Percentiles rank a stretch among this genome's conserved stretches.
phyloP scores from a whole-genome alignment of 176 grass and related monocot species.

The Saccharum spontaneum region DNA sequence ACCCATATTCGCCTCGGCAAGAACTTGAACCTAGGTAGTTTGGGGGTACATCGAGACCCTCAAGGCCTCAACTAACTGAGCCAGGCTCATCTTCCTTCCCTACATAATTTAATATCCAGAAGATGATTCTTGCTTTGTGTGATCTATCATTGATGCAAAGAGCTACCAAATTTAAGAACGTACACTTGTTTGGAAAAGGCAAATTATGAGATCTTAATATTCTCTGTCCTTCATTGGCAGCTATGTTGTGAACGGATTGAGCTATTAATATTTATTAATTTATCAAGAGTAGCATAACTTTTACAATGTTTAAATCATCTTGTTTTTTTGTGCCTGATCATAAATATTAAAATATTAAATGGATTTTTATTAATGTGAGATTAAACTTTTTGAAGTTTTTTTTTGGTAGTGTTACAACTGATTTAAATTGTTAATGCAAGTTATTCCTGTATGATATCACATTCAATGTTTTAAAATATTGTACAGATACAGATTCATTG shows the following conservation, averaged over 20 bases:
- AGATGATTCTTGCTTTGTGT: not conserved
- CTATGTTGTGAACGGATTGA: not conserved
- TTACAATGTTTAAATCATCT: not conserved
- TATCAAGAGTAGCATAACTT: not conserved
- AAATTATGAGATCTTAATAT: not conserved
- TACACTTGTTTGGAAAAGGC: not conserved
- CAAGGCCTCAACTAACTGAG: not conserved
- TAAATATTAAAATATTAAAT: not conserved
- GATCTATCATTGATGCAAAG: not conserved
- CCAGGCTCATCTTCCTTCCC: not conserved
- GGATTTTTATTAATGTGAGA: not conserved
- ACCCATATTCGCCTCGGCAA: too few relatives aligned
- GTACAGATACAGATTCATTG: not conserved
- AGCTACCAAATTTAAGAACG: not conserved
- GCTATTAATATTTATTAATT: constrained; percentile 5
- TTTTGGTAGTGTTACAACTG: not conserved
- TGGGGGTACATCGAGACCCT: not conserved
- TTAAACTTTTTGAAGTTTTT: not conserved
- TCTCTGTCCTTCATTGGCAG: not conserved
- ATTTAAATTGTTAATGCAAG: not conserved
- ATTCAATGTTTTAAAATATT: not conserved
- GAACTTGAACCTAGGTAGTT: too few relatives aligned
- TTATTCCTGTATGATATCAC: not conserved
- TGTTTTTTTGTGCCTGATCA: not conserved
- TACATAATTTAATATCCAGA: not conserved